Conservation (phyloP, 768 basidiomycete genomes). For the Auriculariales sp. region DNA sequence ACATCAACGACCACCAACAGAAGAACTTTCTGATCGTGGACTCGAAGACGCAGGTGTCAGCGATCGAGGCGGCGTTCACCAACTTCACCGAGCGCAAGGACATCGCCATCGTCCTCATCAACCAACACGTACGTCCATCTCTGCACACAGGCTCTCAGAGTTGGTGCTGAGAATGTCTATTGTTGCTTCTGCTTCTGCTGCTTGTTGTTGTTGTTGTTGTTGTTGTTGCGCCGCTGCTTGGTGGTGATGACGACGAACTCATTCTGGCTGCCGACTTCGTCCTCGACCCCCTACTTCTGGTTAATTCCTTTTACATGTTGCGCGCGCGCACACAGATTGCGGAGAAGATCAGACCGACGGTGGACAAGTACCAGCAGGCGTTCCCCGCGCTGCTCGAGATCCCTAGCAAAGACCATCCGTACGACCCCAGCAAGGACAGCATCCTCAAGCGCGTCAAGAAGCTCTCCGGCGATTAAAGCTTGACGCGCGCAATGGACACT, state of each 20-base stretch:
- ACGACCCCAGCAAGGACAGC: slow-evolving; percentile 93
- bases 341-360: slow-evolving; percentile 88
- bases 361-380: slow-evolving; percentile 89
- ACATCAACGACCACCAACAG: slow-evolving; percentile 78
- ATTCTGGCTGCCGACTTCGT: no score
- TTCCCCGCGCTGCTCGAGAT: slow-evolving; percentile 97
- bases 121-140: slow-evolving; percentile 82
- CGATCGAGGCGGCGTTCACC: slow-evolving; percentile 84
- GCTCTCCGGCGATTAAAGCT: slow-evolving; percentile 70
- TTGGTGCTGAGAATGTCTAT: no score
- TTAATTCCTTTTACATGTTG: no score
- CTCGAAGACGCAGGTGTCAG: slow-evolving; percentile 76
- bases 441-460: slow-evolving; percentile 94
- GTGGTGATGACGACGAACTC: background rate
- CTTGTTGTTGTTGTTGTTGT: no score
- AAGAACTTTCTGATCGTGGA: slow-evolving; percentile 98
- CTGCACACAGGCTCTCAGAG: no score
- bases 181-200: no score
- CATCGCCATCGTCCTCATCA: slow-evolving; percentile 91
- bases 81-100: slow-evolving; percentile 92
- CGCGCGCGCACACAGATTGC: no score
- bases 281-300: no score
- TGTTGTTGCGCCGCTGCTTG: background rate
- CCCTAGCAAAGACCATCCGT: slow-evolving; percentile 96
- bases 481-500: no score